phyloP scores from a whole-genome alignment of 768 basidiomycete genomes.

The Neoboletus subvelutipes region DNA sequence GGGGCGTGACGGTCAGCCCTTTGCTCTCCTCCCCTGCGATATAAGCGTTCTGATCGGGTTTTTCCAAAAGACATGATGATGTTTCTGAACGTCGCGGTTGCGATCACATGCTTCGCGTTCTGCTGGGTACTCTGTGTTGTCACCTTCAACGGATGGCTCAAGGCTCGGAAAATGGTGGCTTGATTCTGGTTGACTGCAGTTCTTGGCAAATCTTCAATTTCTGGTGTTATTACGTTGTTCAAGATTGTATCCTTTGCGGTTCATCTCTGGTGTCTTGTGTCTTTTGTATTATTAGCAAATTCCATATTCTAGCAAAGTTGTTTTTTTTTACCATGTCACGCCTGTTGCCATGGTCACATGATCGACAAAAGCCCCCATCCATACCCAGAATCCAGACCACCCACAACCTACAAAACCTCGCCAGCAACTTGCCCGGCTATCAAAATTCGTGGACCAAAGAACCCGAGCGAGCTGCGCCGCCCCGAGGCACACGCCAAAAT shows the following conservation, averaged over 20 bases:
- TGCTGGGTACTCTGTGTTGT: slow-evolving; percentile 79
- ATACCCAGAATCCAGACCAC: slow-evolving; percentile 85
- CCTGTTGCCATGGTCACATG: slow-evolving; percentile 40
- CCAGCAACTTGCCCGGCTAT: slow-evolving; percentile 82
- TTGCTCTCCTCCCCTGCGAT: neutral
- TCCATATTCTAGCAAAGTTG: neutral
- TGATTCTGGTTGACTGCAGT: neutral
- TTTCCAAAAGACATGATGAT: slow-evolving; percentile 71
- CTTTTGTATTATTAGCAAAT: neutral
- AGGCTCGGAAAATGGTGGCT: slow-evolving; percentile 37
- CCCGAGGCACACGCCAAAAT: slow-evolving; percentile 71
- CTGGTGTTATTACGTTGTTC: neutral
- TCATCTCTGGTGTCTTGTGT: neutral
- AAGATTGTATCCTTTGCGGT: neutral
- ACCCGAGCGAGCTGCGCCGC: slow-evolving; percentile 77
- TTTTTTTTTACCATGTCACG: slow-evolving; percentile 3
- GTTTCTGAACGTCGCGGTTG: slow-evolving; percentile 83
- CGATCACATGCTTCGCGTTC: slow-evolving; percentile 83
- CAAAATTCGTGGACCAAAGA: slow-evolving; percentile 71
- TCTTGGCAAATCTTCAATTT: neutral
- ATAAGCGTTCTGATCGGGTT: slow-evolving; percentile 5
- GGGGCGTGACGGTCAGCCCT: slow-evolving; percentile 70
- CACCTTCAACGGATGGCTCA: slow-evolving; percentile 81
- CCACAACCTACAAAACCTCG: slow-evolving; percentile 85
- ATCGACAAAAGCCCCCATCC: slow-evolving; percentile 77